Evolutionary conservation across 768 basidiomycete species (phyloP).

Genomic region (Tricholoma matsutake): DNA sequence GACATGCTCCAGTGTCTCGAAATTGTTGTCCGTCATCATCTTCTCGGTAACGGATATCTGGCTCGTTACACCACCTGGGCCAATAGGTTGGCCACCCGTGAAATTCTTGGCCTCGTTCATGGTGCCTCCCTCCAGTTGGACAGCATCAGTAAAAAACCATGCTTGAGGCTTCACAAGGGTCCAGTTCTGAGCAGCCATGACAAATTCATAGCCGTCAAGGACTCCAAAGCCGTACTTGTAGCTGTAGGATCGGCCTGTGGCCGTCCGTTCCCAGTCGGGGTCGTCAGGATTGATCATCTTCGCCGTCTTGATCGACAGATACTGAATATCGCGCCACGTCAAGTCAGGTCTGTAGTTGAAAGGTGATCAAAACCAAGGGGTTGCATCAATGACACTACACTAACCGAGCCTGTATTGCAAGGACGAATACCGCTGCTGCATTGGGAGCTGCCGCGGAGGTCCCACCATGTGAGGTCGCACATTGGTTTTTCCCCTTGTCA

Average conservation of each 20-base stretch:
- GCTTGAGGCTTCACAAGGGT: slow-evolving; percentile 88
- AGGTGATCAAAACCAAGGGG: slow-evolving; percentile 5
- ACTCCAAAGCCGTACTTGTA: slow-evolving; percentile 97
- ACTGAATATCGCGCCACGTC: slow-evolving; percentile 97
- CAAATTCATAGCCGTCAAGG: slow-evolving; percentile 79
- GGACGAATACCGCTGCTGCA: slow-evolving; percentile 87
- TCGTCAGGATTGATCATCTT: slow-evolving; percentile 81
- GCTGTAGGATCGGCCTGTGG: slow-evolving; percentile 56
- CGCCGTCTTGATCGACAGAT: slow-evolving; percentile 78
- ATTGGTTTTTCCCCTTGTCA: slow-evolving; percentile 82
- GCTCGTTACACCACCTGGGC: slow-evolving; percentile 58
- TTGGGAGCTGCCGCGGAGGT: slow-evolving; percentile 98
- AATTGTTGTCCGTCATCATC: slow-evolving; percentile 67
- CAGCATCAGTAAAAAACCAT: slow-evolving; percentile 74
- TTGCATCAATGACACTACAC: slow-evolving; percentile 5
- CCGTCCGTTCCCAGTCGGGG: slow-evolving; percentile 88
- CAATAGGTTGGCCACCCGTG: slow-evolving; percentile 65
- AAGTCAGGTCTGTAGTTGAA: slow-evolving; percentile 70
- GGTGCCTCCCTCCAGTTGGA: slow-evolving; percentile 60
- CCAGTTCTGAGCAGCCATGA: slow-evolving; percentile 82
- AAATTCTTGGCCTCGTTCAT: slow-evolving; percentile 51
- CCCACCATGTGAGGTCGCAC: slow-evolving; percentile 85
- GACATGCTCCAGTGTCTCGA: slow-evolving; percentile 89
- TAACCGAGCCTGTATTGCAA: slow-evolving; percentile 84
- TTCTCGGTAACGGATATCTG: slow-evolving; percentile 66